These are phyloP conservation scores for Kwoniella europaea DNA, from an alignment of 768 basidiomycete species.

Conservation along the genomic window DNA sequence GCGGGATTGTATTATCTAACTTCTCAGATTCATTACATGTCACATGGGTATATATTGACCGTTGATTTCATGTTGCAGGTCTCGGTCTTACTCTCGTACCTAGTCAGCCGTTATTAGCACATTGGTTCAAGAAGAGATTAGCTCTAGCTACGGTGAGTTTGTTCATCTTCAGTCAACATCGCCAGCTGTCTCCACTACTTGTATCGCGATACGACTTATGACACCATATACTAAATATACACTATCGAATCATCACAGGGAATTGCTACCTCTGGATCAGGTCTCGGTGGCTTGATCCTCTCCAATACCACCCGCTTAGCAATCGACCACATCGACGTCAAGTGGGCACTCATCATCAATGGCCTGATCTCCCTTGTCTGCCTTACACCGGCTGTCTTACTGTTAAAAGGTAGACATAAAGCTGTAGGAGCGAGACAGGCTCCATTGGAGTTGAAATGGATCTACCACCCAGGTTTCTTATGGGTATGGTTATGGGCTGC, in stretches of 20 bases:
- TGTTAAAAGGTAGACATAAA: conserved; percentile 51
- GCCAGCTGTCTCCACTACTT: not conserved
- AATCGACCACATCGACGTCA: conserved; percentile 37
- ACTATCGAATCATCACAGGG: conserved; percentile 25
- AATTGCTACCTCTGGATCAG: conserved; percentile 45
- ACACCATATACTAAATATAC: not conserved
- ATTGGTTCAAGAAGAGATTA: conserved; percentile 47
- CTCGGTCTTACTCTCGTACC: conserved; percentile 33
- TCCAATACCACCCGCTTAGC: conserved; percentile 44
- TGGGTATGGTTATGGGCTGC: conserved; percentile 54
- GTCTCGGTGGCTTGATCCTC: conserved; percentile 46
- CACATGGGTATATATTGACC: no score
- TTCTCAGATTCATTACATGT: no score
- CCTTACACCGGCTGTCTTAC: conserved; percentile 46
- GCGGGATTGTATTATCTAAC: no score
- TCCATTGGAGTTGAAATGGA: conserved; percentile 44
- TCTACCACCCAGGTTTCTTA: conserved; percentile 53
- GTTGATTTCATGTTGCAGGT: not conserved
- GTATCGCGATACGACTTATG: not conserved
- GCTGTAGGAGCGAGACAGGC: conserved; percentile 48
- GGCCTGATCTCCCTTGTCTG: conserved; percentile 50
- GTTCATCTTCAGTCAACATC: no score
- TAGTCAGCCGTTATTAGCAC: conserved; percentile 41
- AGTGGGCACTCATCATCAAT: conserved; percentile 53
- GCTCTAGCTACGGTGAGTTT: conserved; percentile 35